Conservation (phyloP, 257 asterid species). For the Nicotiana obtusifolia region DNA sequence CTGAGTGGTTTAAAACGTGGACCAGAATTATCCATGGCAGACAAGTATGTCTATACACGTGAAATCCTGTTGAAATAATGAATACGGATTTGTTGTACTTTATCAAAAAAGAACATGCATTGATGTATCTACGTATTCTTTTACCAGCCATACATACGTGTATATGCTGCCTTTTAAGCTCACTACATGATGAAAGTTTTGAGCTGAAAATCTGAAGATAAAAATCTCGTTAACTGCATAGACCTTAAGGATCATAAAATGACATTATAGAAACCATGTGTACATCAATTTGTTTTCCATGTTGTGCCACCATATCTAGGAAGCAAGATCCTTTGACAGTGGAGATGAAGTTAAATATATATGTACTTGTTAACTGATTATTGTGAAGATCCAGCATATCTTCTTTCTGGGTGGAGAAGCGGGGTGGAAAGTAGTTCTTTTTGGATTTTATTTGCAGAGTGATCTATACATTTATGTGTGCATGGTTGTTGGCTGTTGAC, state of each 20-base stretch:
- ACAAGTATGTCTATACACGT: constrained; percentile 46
- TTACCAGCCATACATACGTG: not conserved
- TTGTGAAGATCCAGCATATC: not conserved
- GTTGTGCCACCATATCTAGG: not conserved
- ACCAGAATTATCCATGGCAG: constrained; percentile 56
- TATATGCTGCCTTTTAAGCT: not conserved
- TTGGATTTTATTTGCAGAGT: constrained; percentile 1
- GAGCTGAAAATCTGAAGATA: not conserved
- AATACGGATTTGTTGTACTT: not conserved
- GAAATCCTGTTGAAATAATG: not conserved
- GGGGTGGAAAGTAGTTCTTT: not conserved
- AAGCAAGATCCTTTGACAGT: not conserved
- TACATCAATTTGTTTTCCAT: not conserved
- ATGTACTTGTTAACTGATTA: not conserved
- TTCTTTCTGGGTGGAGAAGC: not conserved
- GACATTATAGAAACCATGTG: not conserved
- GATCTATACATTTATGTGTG: not conserved
- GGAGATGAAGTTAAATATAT: not conserved
- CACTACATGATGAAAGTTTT: not conserved
- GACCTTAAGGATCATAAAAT: constrained; percentile 3
- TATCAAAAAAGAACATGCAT: not conserved
- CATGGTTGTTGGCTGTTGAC: not conserved
- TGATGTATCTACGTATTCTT: not conserved
- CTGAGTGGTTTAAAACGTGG: constrained; percentile 43
- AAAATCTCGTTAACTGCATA: not conserved